These are phyloP conservation scores for Ophiostoma fasciatum DNA, from an alignment of 2,329 filamentous ascomycete genomes.

Conservation along the genomic window DNA sequence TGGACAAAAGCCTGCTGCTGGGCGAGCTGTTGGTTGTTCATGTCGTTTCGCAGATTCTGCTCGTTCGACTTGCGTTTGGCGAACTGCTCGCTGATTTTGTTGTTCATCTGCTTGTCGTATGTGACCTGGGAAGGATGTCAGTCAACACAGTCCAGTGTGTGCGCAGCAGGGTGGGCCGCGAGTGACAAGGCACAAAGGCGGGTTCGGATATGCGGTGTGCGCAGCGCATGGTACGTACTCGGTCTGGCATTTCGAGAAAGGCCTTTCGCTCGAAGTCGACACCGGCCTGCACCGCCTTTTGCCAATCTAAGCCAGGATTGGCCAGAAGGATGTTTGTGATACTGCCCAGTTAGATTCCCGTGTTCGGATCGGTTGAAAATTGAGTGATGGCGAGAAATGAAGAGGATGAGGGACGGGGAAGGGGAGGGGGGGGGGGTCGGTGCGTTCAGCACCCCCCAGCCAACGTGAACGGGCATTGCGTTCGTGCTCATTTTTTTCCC, in stretches of 20 bases:
- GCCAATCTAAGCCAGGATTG: conserved; percentile 24
- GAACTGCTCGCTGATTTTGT: conserved; percentile 33
- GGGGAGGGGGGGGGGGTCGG: too few species aligned
- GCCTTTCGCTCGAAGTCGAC: conserved; percentile 32
- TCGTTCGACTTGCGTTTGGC: conserved; percentile 36
- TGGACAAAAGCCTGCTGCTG: conserved; percentile 18
- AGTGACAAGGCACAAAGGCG: too few species aligned
- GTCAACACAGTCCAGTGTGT: background rate
- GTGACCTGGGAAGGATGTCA: conserved; percentile 23
- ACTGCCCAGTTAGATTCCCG: conserved; percentile 18
- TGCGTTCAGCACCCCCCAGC: too few species aligned
- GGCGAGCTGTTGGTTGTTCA: conserved; percentile 24
- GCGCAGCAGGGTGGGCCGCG: too few species aligned
- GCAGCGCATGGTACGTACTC: too few species aligned
- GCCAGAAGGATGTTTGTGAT: conserved; percentile 36
- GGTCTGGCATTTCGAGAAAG: conserved; percentile 30
- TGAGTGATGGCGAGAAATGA: background rate
- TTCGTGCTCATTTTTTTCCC: too few species aligned
- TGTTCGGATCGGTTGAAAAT: background rate
- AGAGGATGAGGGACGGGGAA: too few species aligned
- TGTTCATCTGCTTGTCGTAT: conserved; percentile 34
- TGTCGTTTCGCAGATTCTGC: conserved; percentile 31
- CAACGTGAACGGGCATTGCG: too few species aligned
- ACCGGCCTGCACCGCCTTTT: conserved; percentile 26
- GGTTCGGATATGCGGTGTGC: too few species aligned